Evolutionary conservation across 179 eudicot species (phyloP), one percentile per base, ranked within the genome.

Genomic region (Spinacia oleracea): DNA sequence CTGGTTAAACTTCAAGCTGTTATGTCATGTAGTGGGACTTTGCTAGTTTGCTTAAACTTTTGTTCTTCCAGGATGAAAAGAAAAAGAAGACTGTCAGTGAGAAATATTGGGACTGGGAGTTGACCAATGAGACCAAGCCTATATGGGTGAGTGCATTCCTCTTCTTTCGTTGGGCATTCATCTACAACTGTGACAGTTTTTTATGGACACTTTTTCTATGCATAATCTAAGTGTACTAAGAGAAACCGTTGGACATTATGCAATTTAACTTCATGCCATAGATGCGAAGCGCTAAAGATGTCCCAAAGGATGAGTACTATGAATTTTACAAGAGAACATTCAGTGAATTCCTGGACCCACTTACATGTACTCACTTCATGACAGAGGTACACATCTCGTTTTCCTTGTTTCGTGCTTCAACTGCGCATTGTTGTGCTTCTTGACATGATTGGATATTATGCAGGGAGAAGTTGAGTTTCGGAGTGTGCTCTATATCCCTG

Each of bases 381-480:
- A 96, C 99, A 14, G 99, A 96, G 97, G 99, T 96, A 87, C 40
- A 3, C 62, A 59, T 32, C 42, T 55, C 63, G 34, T 55, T 53
- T 34, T 7, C 40, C 21, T 70, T 56, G 25, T 70, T 45, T 51
- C 66, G n/a, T 29, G 32, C 23, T 23, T 25, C 4, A 70, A n/a
- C 59, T 69, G 56, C 4, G 31, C 50, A 79, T 31, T 15, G 29
- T 21, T 29, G 38, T 64, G 71, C 34, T 59, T 56, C 20, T 55
- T 76, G 71, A 23, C 64, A 25, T 70, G 64, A 60, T 40, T 64
- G 53, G 73, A 62, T 50, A 32, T 65, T 80, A 4, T 89, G 82
- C 87, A 96, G 99, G 99, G 99, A 73, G 98, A 96, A 85, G 98
- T 96, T 77, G 99, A 96, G 88, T 96, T 96, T 77, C 88, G 98